Conservation (phyloP, 306 rosid genomes). For the Mimosa bimucronata region DNA sequence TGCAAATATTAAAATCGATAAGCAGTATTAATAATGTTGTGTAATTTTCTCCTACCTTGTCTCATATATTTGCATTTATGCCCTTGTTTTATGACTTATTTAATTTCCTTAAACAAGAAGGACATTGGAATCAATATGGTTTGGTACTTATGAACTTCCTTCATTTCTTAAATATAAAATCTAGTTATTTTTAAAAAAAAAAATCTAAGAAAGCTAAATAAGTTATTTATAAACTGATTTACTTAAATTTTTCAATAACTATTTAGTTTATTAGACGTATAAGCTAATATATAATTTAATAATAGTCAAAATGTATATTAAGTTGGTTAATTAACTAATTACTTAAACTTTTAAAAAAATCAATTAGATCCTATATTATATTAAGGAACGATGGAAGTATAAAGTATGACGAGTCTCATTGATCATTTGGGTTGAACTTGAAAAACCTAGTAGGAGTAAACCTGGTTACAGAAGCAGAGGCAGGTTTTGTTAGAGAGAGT, state of each 20-base stretch:
- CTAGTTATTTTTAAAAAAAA: too few species aligned
- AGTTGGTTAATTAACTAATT: too few species aligned
- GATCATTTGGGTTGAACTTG: background rate
- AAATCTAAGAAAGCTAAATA: too few species aligned
- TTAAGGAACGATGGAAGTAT: too few species aligned
- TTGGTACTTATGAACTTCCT: slow-evolving; percentile 6
- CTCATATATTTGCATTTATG: slow-evolving; percentile 6
- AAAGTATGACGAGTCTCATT: background rate
- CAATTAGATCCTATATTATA: too few species aligned
- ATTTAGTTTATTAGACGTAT: too few species aligned
- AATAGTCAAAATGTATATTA: too few species aligned
- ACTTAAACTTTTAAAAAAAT: too few species aligned
- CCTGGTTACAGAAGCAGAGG: background rate
- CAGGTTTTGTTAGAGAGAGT: background rate
- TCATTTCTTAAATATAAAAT: too few species aligned
- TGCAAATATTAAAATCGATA: background rate
- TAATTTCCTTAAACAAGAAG: background rate
- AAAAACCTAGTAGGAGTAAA: background rate
- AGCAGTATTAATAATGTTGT: slow-evolving; percentile 4
- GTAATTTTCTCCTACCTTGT: background rate
- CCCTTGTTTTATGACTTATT: slow-evolving; percentile 2
- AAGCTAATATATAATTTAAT: too few species aligned
- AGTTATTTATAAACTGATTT: too few species aligned
- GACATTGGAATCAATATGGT: background rate
- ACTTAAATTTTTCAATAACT: too few species aligned